Conservation (phyloP, 1,139 yeast species). For the Saccharomyces hybrid region DNA sequence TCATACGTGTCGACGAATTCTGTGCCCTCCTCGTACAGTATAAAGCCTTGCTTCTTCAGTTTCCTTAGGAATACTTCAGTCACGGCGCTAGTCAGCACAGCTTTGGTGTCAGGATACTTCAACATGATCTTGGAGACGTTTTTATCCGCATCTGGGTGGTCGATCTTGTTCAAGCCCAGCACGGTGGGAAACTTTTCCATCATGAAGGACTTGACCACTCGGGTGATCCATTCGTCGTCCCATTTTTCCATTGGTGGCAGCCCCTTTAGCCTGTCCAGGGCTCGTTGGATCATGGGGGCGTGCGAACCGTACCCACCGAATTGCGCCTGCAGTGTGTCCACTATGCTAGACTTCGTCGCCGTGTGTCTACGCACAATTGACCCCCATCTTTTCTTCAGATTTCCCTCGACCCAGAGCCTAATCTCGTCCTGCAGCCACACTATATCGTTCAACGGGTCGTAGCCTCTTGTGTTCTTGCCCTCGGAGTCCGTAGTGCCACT, state of each 20-base stretch:
- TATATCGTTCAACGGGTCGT: conserved; percentile 85
- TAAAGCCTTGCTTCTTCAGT: conserved; percentile 70
- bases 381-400: conserved; percentile 86
- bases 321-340: conserved; percentile 83
- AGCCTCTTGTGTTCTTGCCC: conserved; percentile 90
- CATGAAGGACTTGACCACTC: conserved; percentile 77
- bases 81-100: conserved; percentile 83
- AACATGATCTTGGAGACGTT: conserved; percentile 87
- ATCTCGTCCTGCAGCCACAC: conserved; percentile 97
- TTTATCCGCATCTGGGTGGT: conserved; percentile 94
- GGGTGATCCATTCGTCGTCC: conserved; percentile 70
- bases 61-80: conserved; percentile 84
- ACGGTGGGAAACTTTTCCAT: conserved; percentile 88
- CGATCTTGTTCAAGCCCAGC: conserved; percentile 84
- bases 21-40: conserved; percentile 85
- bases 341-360: conserved; percentile 56
- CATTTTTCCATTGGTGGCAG: conserved; percentile 77
- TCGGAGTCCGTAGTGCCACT: conserved; percentile 95
- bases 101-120: conserved; percentile 67
- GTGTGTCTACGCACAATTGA: conserved; percentile 67
- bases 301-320: conserved; percentile 94
- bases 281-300: conserved; percentile 63
- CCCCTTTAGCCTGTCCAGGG: conserved; percentile 54
- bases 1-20: conserved; percentile 87
- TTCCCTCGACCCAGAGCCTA: conserved; percentile 88